Evolutionary conservation across 192 early-diverging fungal genomes (phyloP).

Genomic region (Neocallimastix lanati): DNA sequence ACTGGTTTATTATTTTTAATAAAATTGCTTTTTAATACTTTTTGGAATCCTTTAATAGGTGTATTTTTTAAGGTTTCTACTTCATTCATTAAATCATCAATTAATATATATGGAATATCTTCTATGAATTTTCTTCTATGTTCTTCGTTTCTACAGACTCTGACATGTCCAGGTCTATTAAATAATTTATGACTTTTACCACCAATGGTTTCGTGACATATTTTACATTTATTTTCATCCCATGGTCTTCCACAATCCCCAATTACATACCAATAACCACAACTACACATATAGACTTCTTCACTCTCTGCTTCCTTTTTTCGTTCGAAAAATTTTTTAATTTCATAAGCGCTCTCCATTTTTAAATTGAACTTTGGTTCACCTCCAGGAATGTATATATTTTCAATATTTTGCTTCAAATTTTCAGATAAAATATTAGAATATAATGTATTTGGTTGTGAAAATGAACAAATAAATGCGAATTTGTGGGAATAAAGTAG

Average conservation of each 20-base stretch:
- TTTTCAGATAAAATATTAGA: not conserved
- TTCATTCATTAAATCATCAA: not conserved
- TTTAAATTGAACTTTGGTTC: not conserved
- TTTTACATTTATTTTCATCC: not conserved
- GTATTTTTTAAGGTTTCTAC: not conserved
- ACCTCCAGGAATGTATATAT: not conserved
- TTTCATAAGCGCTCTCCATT: not conserved
- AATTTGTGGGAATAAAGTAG: not conserved
- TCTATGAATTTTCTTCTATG: no score
- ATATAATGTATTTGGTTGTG: not conserved
- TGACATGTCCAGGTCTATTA: not conserved
- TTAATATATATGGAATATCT: not conserved
- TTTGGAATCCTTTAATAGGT: not conserved
- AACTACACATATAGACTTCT: not conserved
- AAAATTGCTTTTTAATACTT: not conserved
- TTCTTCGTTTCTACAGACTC: not conserved
- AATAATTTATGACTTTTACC: not conserved
- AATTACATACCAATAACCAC: not conserved
- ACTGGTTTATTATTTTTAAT: not conserved
- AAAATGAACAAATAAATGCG: not conserved
- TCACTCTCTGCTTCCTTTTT: not conserved
- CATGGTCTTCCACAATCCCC: not conserved
- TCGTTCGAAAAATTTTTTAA: not conserved
- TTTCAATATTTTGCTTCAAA: not conserved
- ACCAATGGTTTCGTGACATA: not conserved